Evolutionary conservation across 2,329 filamentous ascomycete species (phyloP), one percentile per base, ranked within the genome.

Genomic region (Colletotrichum sidae): DNA sequence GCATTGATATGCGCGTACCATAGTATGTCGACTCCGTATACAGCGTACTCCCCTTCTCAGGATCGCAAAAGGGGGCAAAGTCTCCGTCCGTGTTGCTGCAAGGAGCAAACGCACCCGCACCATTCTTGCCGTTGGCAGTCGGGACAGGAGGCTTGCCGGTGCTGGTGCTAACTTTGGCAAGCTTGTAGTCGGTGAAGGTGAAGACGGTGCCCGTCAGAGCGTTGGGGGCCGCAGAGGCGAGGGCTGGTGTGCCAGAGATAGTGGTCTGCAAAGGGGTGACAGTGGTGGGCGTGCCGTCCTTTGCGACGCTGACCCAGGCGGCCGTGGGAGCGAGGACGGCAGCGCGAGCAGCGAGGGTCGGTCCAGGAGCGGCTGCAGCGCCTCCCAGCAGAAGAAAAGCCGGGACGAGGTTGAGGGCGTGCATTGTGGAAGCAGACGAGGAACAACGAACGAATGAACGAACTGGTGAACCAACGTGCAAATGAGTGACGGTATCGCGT

Each of bases 291-390:
- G 74, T 75, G 69, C 82, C 82, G 47, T 82, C 77, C 55, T 80
- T 78, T 71, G 82, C 77, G 66, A 88, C 81, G 4, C 77, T 79
- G 51, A 87, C 82, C 86, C 86, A 88, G 39, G 81, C 78, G 17
- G 79, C 80, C 6, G 80, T 79, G 46, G 76, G 74, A n/a, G 72
- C 72, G 51, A 68, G 57, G 12, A 62, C 52, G 13, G 49, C 67
- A 49, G 68, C 64, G n/a, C 68, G 54, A 39, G 71, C 67, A 49
- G 68, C 71, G 60, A 69, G 65, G 35, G 67, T 69, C 45, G 71
- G 70, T 10, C 73, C 70, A 3, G 71, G 70, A 10, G 75, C 69
- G 68, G 78, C 77, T 38, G 72, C 68, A 12, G 72, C 72, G 37
- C 71, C 59, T 8, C 67, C 68, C 54, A 69, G 42, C 37, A 77